These are phyloP conservation scores for Zygotorulaspora danielsina DNA, from an alignment of 805 yeast genomes.

Conservation along the genomic window DNA sequence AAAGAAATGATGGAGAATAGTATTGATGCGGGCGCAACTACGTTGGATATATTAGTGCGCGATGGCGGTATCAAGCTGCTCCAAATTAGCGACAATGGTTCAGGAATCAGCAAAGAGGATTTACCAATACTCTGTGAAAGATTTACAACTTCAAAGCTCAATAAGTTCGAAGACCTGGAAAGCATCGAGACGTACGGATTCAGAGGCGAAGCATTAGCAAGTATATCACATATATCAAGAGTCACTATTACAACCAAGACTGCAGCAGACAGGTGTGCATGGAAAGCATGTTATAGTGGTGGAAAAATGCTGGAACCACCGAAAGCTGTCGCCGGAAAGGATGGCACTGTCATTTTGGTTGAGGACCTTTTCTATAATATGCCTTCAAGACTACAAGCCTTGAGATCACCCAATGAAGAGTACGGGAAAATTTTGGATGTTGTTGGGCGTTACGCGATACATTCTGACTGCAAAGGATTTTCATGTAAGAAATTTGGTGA, in stretches of 20 bases:
- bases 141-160: slow-evolving; percentile 85
- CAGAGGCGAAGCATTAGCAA: slow-evolving; percentile 94
- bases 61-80: slow-evolving; percentile 89
- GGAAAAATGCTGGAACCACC: slow-evolving; percentile 60
- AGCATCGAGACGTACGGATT: slow-evolving; percentile 82
- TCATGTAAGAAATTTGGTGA: slow-evolving; percentile 80
- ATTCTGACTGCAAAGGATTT: slow-evolving; percentile 64
- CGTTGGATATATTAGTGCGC: slow-evolving; percentile 73
- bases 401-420: slow-evolving; percentile 68
- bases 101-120: slow-evolving; percentile 72
- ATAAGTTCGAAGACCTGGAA: slow-evolving; percentile 67
- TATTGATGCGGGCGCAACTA: slow-evolving; percentile 75
- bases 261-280: slow-evolving; percentile 56
- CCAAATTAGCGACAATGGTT: slow-evolving; percentile 86
- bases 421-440: slow-evolving; percentile 74
- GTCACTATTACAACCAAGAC: slow-evolving; percentile 77
- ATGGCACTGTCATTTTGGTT: slow-evolving; percentile 79
- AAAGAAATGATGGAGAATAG: slow-evolving; percentile 92
- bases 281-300: slow-evolving; percentile 59
- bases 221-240: slow-evolving; percentile 86
- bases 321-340: slow-evolving; percentile 76
- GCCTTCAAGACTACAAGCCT: slow-evolving; percentile 68
- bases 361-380: slow-evolving; percentile 89
- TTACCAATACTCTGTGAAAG: slow-evolving; percentile 78
- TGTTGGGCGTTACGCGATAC: slow-evolving; percentile 77